phyloP scores from a whole-genome alignment of 2,329 filamentous ascomycete genomes.

The Hortaea werneckii region DNA sequence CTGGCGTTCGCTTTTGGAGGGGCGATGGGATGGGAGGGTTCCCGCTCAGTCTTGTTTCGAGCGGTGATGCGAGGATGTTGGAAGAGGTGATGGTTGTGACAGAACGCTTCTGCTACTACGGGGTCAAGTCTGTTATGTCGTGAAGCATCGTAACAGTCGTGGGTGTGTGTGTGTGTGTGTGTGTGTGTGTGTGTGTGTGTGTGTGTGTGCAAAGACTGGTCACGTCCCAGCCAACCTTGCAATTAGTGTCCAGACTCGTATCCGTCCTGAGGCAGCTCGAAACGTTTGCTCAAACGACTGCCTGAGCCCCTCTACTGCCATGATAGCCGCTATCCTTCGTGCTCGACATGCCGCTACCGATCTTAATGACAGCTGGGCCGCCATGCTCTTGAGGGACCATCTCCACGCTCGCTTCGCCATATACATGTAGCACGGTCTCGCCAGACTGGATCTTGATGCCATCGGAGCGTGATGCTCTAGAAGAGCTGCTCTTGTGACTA shows the following conservation, averaged over 20 bases:
- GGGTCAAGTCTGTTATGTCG: too few relatives aligned
- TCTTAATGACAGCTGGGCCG: constrained; percentile 2
- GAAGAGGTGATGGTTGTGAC: too few relatives aligned
- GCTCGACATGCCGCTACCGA: neutral
- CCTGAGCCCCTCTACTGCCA: constrained; percentile 2
- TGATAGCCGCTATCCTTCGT: constrained; percentile 1
- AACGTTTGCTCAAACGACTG: neutral
- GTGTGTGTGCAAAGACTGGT: too few relatives aligned
- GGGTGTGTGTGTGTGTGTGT: too few relatives aligned
- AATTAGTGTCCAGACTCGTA: constrained; percentile 1
- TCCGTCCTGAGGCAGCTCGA: neutral
- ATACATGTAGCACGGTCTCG: constrained; percentile 19
- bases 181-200: too few relatives aligned
- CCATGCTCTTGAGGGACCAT: constrained; percentile 18
- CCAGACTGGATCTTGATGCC: constrained; percentile 17
- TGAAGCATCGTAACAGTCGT: too few relatives aligned
- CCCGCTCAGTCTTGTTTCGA: too few relatives aligned
- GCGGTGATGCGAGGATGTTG: too few relatives aligned
- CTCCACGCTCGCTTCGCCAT: constrained; percentile 17
- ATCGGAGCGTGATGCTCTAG: constrained; percentile 10
- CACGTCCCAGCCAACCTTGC: neutral
- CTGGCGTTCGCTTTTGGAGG: too few relatives aligned
- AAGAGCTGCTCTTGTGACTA: constrained; percentile 18
- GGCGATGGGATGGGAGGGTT: too few relatives aligned
- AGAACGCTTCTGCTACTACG: too few relatives aligned